Base-by-base conservation (phyloP, 257 asterid species). In the Linaria vulgaris region DNA sequence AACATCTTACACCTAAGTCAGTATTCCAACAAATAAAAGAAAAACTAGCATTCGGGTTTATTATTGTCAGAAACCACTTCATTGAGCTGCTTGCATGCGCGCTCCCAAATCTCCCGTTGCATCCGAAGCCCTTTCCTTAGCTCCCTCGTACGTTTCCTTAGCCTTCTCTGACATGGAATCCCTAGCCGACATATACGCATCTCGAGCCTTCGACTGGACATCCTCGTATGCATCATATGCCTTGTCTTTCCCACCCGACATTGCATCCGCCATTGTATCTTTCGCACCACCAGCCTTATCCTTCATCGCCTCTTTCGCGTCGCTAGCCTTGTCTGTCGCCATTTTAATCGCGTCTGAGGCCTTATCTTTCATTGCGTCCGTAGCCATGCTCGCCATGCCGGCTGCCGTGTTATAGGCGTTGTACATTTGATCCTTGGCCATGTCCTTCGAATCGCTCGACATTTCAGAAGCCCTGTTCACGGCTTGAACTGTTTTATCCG, bases 61-160 rank as follows among this genome's bases (percentile, higher is more conserved):
- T 34, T 34, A 12, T 25, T 50, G 15, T 24, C 31, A 51, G 1
- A 22, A 22, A 27, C 13, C 13, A 50, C 27, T 51, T 3, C 34
- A 51, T 25, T 20, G n/a, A 20, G 21, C 64, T 3, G 44, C 43
- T 66, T 77, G 76, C 80, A 64, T 63, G 23, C 12, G 66, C 10
- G 61, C 81, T 27, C 88, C 86, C 0, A 80, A 12, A 22, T 79
- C 66, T 10, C 82, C 85, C 0, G 85, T 55, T 16, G 85, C 82
- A 30, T 82, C 52, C 14, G 91, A 78, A 21, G 76, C 82, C 74
- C 59, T 77, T 72, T 86, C 83, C 56, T 82, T 89, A 0, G 94
- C 85, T 10, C 72, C 77, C 44, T 79, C 91, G 37, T 77, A 79
- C 13, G 31, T 71, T 4, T 56, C 62, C 76, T 72, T 84, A 0